These are phyloP conservation scores for Claviceps sp. DNA, from an alignment of 2,329 filamentous ascomycete genomes.

Conservation along the genomic window DNA sequence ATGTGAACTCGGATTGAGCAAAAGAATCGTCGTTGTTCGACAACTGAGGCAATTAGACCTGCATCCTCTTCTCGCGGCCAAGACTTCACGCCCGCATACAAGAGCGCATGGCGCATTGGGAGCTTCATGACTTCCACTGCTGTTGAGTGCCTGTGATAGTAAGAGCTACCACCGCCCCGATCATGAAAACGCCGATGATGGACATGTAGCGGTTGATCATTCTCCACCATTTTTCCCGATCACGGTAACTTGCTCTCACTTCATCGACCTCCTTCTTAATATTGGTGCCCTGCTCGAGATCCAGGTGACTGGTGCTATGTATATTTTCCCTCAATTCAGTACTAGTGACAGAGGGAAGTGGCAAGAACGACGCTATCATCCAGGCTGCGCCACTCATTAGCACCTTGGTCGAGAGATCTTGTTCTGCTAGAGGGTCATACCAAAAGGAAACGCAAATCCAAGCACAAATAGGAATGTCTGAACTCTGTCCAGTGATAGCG, in stretches of 20 bases:
- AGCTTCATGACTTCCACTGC: slow-evolving; percentile 25
- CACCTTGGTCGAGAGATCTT: background rate
- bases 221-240: slow-evolving; percentile 46
- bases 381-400: slow-evolving; percentile 40
- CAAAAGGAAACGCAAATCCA: slow-evolving; percentile 66
- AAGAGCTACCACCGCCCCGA: slow-evolving; percentile 38
- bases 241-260: slow-evolving; percentile 32
- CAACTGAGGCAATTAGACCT: background rate
- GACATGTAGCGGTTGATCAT: slow-evolving; percentile 46
- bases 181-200: slow-evolving; percentile 38
- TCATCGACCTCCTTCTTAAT: slow-evolving; percentile 19
- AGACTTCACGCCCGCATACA: background rate
- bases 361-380: slow-evolving; percentile 66
- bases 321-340: slow-evolving; percentile 36
- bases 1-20: too few relatives aligned
- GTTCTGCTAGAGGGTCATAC: slow-evolving; percentile 28
- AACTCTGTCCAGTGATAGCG: slow-evolving; percentile 54
- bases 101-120: background rate
- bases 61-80: background rate
- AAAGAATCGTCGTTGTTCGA: too few relatives aligned
- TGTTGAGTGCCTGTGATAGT: slow-evolving; percentile 40
- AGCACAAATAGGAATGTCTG: slow-evolving; percentile 63
- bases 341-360: slow-evolving; percentile 48
- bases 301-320: slow-evolving; percentile 26
- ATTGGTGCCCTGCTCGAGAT: slow-evolving; percentile 22